Base-by-base conservation (phyloP, 352 stramenopile genomes). In the Pythium guiyangense region DNA sequence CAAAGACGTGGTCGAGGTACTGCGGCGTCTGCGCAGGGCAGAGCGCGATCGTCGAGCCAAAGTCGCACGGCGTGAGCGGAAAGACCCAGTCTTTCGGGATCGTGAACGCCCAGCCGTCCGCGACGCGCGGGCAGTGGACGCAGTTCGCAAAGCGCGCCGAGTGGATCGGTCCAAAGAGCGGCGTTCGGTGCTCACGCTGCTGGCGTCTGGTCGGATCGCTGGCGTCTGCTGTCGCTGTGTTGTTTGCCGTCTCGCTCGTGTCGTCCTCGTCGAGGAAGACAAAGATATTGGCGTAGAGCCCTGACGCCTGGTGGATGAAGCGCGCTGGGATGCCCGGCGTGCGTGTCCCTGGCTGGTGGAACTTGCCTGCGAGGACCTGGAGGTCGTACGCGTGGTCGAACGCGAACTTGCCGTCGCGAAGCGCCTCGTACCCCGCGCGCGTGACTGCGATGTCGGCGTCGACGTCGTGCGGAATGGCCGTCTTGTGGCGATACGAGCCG, bases 1-100 rank as follows among this genome's bases (percentile, higher is more conserved):
- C 68, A 54, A 65, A 76, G 52, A 73, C 59, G 45, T 64, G 40
- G 42, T 51, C 20, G 22, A 76, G 39, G 52, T 74, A 76, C 54
- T 62, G 26, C 34, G 49, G 34, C 1, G 52, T 26, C n/a, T 70
- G 52, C 4, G 50, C 35, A 1, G 64, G 67, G 25, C 63, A 71
- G 29, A 40, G 52, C 6, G 66, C 48, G 6, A 53, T 53, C 27
- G 39, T 44, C 14, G 15, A n/a, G 1, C 42, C 67, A 45, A 69
- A 71, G n/a, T 31, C 26, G 22, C 67, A 74, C 14, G 10, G n/a
- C 26, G 47, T 25, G n/a, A 74, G 48, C 15, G 67, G 63, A 44
- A 62, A 74, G 42, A 74, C 59, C 67, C 63, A 74, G 26, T 64
- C 57, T 31, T 60, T 60, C 14, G 48, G 49, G 27, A 71, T 48